These are phyloP conservation scores for Echites panduratus DNA, from an alignment of 257 asterid species.

Conservation along the genomic window DNA sequence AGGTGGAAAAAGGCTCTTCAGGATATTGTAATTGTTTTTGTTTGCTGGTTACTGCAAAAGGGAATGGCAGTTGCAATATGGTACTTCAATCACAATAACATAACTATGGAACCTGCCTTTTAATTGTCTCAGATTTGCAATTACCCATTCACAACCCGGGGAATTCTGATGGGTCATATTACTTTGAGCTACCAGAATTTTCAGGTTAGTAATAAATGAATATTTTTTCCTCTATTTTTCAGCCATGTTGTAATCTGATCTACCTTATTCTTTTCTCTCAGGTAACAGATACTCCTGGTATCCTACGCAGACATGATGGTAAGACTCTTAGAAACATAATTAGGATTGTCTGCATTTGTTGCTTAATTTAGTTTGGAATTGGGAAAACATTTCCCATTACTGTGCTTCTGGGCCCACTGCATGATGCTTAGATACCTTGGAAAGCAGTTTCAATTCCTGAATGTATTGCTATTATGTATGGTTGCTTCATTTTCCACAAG, in stretches of 20 bases:
- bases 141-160: slow-evolving; percentile 96
- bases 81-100: neutral
- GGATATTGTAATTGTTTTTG: neutral
- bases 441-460: too few relatives aligned
- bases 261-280: slow-evolving; percentile 28
- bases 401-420: neutral
- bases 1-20: too few relatives aligned
- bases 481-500: neutral
- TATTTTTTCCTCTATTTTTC: slow-evolving; percentile 2
- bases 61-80: neutral
- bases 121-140: slow-evolving; percentile 63
- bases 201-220: slow-evolving; percentile 28
- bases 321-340: slow-evolving; percentile 16
- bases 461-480: too few relatives aligned
- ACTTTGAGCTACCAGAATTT: slow-evolving; percentile 69
- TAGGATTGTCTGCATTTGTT: neutral
- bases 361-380: neutral
- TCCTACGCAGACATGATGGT: slow-evolving; percentile 81
- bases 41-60: neutral
- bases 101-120: neutral
- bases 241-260: slow-evolving; percentile 10
- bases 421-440: neutral
- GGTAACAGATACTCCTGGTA: slow-evolving; percentile 98
- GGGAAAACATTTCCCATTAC: neutral
- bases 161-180: slow-evolving; percentile 96